Conservation (phyloP, 495 filamentous ascomycete species). For the Aspergillus asperescens region DNA sequence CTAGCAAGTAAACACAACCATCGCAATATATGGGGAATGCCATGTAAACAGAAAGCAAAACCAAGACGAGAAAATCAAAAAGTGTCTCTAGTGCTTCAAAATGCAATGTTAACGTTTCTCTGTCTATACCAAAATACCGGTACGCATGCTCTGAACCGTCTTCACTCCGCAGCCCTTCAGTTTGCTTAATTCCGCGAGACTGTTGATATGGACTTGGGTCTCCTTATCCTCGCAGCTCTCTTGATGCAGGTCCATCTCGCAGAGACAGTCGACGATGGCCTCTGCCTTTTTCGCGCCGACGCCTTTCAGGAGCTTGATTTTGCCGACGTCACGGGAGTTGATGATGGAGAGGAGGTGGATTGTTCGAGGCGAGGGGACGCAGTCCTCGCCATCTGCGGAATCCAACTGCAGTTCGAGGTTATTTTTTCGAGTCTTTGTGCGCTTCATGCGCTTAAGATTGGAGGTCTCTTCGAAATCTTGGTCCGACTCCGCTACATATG, state of each 20-base stretch:
- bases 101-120: slow-evolving; percentile 4
- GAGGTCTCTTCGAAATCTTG: slow-evolving; percentile 35
- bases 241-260: slow-evolving; percentile 38
- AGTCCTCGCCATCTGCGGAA: slow-evolving; percentile 28
- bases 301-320: slow-evolving; percentile 63
- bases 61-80: neutral
- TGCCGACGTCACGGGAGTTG: slow-evolving; percentile 71
- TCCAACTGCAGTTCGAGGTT: slow-evolving; percentile 18
- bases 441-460: slow-evolving; percentile 38
- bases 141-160: slow-evolving; percentile 52
- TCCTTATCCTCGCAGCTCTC: slow-evolving; percentile 22
- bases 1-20: neutral
- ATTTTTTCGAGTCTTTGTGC: slow-evolving; percentile 27
- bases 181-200: slow-evolving; percentile 41
- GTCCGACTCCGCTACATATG: slow-evolving; percentile 22
- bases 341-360: slow-evolving; percentile 71
- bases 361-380: slow-evolving; percentile 58
- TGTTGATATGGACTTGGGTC: slow-evolving; percentile 34
- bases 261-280: slow-evolving; percentile 48
- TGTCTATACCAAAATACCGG: slow-evolving; percentile 37
- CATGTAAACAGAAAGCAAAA: neutral
- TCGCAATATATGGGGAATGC: slow-evolving; percentile 12
- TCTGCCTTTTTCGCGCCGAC: slow-evolving; percentile 53
- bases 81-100: slow-evolving; percentile 7
- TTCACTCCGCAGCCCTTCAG: slow-evolving; percentile 48